Evolutionary conservation across 2,329 filamentous ascomycete genomes (phyloP).

Genomic region (Alternaria rosae): DNA sequence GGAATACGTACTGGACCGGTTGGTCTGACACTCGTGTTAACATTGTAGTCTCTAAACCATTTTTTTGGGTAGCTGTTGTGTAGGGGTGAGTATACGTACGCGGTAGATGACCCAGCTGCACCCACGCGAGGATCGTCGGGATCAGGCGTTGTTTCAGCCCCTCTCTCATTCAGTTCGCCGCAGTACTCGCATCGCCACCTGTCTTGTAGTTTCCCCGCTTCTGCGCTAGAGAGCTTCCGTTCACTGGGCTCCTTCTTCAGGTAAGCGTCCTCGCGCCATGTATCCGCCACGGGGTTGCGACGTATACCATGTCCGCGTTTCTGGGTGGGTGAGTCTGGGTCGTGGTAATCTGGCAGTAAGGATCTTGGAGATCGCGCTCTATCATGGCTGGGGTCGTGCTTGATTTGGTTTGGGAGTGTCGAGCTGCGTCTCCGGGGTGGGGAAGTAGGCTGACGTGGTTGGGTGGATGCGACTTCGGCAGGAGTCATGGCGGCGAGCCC

Average conservation of each 20-base stretch:
- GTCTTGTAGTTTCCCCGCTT: conserved; percentile 5
- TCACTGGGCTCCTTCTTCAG: not conserved
- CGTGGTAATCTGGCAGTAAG: conserved; percentile 3
- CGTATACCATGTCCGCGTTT: not conserved
- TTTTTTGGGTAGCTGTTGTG: not conserved
- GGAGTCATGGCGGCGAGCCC: conserved; percentile 1
- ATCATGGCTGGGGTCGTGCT: conserved; percentile 5
- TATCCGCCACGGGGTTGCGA: conserved; percentile 14
- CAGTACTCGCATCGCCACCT: conserved; percentile 15
- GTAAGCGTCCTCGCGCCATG: conserved; percentile 15
- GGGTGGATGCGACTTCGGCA: not conserved
- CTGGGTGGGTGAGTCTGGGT: conserved; percentile 4
- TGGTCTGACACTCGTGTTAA: not conserved
- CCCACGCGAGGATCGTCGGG: not conserved
- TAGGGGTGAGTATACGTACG: not conserved
- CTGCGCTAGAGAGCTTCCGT: not conserved
- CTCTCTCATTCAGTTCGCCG: conserved; percentile 3
- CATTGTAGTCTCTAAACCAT: not conserved
- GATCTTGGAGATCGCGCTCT: conserved; percentile 1
- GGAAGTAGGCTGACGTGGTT: conserved; percentile 1
- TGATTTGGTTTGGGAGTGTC: conserved; percentile 2
- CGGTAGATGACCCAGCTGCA: not conserved
- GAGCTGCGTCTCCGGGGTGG: not conserved
- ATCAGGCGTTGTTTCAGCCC: not conserved
- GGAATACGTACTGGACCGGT: not conserved